A percentile compares a stretch with the other conserved stretches of the same genome.
Conservation (phyloP, 2,329 filamentous ascomycete genomes). For the Didymella glomerata region DNA sequence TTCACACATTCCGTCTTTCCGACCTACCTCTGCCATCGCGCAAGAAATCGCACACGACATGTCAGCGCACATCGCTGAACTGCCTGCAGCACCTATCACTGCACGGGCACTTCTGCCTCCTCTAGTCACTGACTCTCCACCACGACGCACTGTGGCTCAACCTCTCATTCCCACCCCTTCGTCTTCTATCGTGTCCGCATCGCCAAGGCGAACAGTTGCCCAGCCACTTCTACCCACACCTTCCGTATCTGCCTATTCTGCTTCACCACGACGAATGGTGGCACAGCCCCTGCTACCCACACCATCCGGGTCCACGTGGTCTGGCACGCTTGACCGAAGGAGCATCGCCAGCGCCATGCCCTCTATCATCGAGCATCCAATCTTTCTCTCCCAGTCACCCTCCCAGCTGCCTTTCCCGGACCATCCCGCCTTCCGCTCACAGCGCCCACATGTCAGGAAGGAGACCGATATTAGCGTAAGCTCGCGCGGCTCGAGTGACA, state of each 20-base stretch:
- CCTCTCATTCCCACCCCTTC: slow-evolving; percentile 46
- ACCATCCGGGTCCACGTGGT: slow-evolving; percentile 42
- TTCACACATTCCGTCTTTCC: slow-evolving; percentile 42
- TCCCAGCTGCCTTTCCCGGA: slow-evolving; percentile 29
- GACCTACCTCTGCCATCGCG: slow-evolving; percentile 29
- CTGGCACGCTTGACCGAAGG: slow-evolving; percentile 34
- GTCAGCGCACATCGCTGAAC: slow-evolving; percentile 31
- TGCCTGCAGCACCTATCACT: slow-evolving; percentile 21
- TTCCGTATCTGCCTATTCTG: slow-evolving; percentile 40
- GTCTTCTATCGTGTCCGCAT: slow-evolving; percentile 37
- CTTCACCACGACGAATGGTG: slow-evolving; percentile 34
- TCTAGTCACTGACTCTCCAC: slow-evolving; percentile 24
- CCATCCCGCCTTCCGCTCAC: slow-evolving; percentile 12
- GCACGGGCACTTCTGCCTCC: slow-evolving; percentile 27
- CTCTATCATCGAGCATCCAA: slow-evolving; percentile 43
- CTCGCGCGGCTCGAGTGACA: slow-evolving; percentile 14
- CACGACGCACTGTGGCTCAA: slow-evolving; percentile 37
- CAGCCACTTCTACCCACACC: slow-evolving; percentile 45
- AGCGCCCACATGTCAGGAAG: background rate
- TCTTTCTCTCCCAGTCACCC: slow-evolving; percentile 7
- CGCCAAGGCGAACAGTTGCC: slow-evolving; percentile 34
- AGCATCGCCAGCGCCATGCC: slow-evolving; percentile 42
- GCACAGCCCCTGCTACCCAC: slow-evolving; percentile 45
- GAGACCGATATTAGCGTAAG: slow-evolving; percentile 8
- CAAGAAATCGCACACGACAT: slow-evolving; percentile 26